Base-by-base conservation (phyloP, 306 rosid species). In the Prinsepia uniflora region DNA sequence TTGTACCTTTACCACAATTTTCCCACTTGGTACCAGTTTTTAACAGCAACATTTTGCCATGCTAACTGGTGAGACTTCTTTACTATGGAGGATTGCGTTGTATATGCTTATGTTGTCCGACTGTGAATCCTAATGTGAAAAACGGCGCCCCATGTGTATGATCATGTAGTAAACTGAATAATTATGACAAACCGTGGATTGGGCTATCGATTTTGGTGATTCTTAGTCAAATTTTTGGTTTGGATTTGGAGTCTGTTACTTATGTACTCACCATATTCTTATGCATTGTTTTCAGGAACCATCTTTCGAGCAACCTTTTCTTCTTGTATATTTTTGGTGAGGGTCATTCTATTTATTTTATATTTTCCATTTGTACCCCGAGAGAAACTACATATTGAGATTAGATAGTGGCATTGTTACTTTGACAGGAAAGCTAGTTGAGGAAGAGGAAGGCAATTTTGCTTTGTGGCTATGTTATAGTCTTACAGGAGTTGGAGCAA, bases 231-330 rank as follows among this genome's bases (percentile, higher is more conserved):
- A 10, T 57, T 17, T 7, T 15, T 24, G 62, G 41, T 22, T 24
- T 2, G 7, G 62, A 12, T 57, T 57, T 8, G 3, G 8, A 57
- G 36, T 30, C 36, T 30, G 36, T 30, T 30, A 30, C 36, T 1
- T 40, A 18, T 63, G 47, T 75, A 11, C 70, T 76, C 63, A 18
- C 67, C 50, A 36, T 67, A 42, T 76, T 71, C 24, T 40, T 62
- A 12, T 75, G 62, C 54, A 43, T 76, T 70, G 52, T 83, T 73
- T 81, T 41, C 97, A 94, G 99, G 97, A 91, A 86, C 50, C 99
- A 94, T 83, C 97, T 91, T 63, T 94, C 97, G 20, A 91, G 99
- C 95, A 94, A 91, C 84, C 96, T 94, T 71, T 94, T 94, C 85
- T 94, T 94, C 88, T 75, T 94, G 80, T 94, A 94, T 71, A 94